Conservation (phyloP, 108 stramenopile genomes). For the Skeletonema potamos region DNA sequence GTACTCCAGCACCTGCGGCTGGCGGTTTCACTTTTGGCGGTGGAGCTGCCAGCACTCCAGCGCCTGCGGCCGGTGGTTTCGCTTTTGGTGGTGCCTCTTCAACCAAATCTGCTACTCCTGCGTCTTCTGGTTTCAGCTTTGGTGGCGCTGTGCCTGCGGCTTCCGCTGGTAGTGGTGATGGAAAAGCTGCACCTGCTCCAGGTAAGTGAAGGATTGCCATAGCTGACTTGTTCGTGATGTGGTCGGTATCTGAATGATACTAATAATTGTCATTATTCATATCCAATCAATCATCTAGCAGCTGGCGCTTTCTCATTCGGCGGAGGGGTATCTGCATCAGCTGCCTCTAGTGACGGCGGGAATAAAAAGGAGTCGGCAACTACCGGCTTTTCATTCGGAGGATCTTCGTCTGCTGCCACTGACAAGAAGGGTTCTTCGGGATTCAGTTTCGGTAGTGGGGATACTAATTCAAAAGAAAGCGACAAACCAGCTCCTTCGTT, state of each 20-base stretch:
- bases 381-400: constrained; percentile 15
- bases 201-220: neutral
- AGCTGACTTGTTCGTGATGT: neutral
- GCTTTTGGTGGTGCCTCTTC: constrained; percentile 21
- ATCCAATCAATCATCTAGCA: neutral
- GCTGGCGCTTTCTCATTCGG: constrained; percentile 14
- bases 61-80: constrained; percentile 1
- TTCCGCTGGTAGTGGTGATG: neutral
- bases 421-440: constrained; percentile 10
- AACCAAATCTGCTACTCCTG: neutral
- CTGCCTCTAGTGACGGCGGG: constrained; percentile 3
- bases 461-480: neutral
- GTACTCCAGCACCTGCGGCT: constrained; percentile 15
- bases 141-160: constrained; percentile 8
- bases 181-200: constrained; percentile 2
- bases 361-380: constrained; percentile 31
- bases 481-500: neutral
- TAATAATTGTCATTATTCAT: neutral
- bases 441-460: constrained; percentile 8
- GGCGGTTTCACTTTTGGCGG: constrained; percentile 1
- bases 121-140: constrained; percentile 33
- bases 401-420: neutral
- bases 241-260: neutral
- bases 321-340: constrained; percentile 23
- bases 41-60: constrained; percentile 2